Evolutionary conservation across 257 asterid species (phyloP).

Genomic region (Nicotiana paniculata): DNA sequence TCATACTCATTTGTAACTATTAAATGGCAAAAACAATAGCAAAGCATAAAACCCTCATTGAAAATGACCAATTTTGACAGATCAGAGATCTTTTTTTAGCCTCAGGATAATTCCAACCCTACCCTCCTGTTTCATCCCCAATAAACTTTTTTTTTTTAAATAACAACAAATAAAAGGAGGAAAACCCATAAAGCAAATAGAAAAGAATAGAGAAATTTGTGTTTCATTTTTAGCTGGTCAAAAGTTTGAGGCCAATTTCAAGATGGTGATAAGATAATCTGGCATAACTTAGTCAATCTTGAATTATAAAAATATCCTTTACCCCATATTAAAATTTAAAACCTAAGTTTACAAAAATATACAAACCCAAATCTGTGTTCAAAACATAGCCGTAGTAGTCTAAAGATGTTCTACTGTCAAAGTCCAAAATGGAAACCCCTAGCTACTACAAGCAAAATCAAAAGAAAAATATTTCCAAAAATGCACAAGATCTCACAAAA

Average conservation of each 20-base stretch:
- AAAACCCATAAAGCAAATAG: background rate
- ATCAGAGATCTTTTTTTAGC: background rate
- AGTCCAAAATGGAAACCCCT: background rate
- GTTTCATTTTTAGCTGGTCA: too few relatives aligned
- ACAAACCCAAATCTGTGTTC: background rate
- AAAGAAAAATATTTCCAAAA: background rate
- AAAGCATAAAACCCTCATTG: background rate
- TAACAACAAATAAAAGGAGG: too few relatives aligned
- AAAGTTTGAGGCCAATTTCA: background rate
- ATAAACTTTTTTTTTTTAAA: background rate
- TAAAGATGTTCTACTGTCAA: background rate
- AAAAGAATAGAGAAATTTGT: background rate
- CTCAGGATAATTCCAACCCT: background rate
- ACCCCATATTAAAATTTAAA: background rate
- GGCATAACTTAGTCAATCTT: too few relatives aligned
- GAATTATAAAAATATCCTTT: too few relatives aligned
- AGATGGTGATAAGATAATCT: background rate
- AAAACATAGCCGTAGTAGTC: background rate
- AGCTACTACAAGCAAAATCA: background rate
- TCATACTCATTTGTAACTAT: background rate
- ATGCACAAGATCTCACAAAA: background rate
- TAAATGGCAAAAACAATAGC: background rate
- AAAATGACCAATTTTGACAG: background rate
- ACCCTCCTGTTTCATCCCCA: background rate
- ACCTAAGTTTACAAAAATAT: background rate